Base-by-base conservation (phyloP, 2,329 filamentous ascomycete species). In the Cladosporium sp. region DNA sequence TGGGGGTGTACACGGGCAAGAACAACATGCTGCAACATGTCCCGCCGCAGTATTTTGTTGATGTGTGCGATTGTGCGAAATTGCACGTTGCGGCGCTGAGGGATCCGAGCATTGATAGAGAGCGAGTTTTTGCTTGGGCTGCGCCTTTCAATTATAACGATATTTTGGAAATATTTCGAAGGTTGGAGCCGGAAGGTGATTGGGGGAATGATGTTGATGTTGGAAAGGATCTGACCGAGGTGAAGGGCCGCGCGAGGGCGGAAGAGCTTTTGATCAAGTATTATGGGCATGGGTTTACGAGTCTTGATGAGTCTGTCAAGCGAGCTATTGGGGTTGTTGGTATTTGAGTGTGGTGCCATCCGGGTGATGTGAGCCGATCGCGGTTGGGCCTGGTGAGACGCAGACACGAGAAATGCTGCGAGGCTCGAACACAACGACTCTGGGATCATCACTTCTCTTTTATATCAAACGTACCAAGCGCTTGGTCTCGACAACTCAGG, bases 111-210 rank as follows among this genome's bases (percentile, higher is more conserved):
- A 74, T 83, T 0, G 59, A 69, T 1, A 73, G 74, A 0, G 77
- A 85, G 63, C 76, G 83, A 1, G 65, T 86, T 7, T 83, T 84
- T 63, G 83, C 72, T 1, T 82, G 80, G 54, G 80, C 78, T 0
- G 69, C 73, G 2, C 74, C 74, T 0, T 79, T 74, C 56, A 80
- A 72, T 44, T 80, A 75, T 68, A 78, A 80, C n/a, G 63, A 74
- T 2, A 61, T 82, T 15, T 59, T 80, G 8, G 63, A 57, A 0
- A 66, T 75, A 9, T 65, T 77, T 37, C 66, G 72, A 25, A 70
- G 72, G 42, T 25, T 73, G 3, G 71, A 72, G 48, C 79, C 80
- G 0, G 72, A 70, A 1, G 62, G 47, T 35, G 54, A 52, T 9
- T 62, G 65, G 17, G 44, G 58, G 15, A 60, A 59, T 24, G 56